phyloP scores from a whole-genome alignment of 768 basidiomycete genomes.

The Neoboletus brunneissimus region DNA sequence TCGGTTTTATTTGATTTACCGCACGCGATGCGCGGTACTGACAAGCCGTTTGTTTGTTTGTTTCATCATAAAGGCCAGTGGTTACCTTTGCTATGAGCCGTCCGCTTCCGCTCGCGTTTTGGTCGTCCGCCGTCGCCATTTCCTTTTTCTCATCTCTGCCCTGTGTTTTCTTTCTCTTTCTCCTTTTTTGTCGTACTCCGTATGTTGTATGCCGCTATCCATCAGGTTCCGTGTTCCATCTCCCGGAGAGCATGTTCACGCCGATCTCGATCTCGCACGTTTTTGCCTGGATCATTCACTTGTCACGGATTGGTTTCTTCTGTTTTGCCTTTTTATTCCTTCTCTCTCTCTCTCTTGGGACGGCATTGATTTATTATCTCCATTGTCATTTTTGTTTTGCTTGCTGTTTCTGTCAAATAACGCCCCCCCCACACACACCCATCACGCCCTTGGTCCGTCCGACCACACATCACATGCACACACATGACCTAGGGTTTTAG shows the following conservation, averaged over 20 bases:
- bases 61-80: slow-evolving; percentile 63
- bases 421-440: not conserved
- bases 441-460: not conserved
- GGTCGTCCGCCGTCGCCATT: not conserved
- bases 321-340: not conserved
- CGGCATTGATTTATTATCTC: slow-evolving; percentile 1
- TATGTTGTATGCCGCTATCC: slow-evolving; percentile 18
- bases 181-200: not conserved
- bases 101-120: not conserved
- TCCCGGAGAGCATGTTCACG: not conserved
- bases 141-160: not conserved
- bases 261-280: not conserved
- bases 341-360: not conserved
- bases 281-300: not conserved
- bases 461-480: not conserved
- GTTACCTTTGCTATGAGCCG: slow-evolving; percentile 67
- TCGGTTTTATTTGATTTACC: not conserved
- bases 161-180: not conserved
- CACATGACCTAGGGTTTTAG: not conserved
- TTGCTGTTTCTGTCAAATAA: not conserved
- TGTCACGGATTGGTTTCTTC: not conserved
- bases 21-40: not conserved
- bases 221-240: not conserved
- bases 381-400: not conserved
- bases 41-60: not conserved